Conservation (phyloP, 164 flowering plant genomes). For the Echeveria elegans region DNA sequence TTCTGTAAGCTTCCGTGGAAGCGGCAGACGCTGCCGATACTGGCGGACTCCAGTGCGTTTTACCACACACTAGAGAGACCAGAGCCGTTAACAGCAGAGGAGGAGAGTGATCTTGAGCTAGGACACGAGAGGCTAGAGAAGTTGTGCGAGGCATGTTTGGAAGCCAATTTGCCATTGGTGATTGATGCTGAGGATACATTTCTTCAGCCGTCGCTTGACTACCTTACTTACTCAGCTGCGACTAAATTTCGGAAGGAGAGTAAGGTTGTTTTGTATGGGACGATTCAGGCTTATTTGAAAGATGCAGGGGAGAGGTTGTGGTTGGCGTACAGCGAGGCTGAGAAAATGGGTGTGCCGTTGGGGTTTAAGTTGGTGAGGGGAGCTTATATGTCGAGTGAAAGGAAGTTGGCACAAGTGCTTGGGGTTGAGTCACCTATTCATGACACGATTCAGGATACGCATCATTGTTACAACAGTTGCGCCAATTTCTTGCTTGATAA, state of each 20-base stretch:
- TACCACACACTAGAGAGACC: conserved; percentile 63
- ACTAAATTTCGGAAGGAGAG: conserved; percentile 29
- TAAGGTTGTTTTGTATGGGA: conserved; percentile 50
- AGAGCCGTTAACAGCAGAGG: conserved; percentile 44
- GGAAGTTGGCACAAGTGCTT: conserved; percentile 40
- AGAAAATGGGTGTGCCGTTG: conserved; percentile 49
- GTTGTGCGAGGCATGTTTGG: conserved; percentile 38
- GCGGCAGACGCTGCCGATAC: conserved; percentile 43
- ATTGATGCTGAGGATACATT: conserved; percentile 82
- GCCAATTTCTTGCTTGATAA: conserved; percentile 57
- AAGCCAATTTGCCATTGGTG: conserved; percentile 37
- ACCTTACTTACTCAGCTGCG: conserved; percentile 55
- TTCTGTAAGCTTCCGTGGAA: conserved; percentile 78
- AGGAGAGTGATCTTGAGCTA: conserved; percentile 51
- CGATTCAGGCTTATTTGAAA: conserved; percentile 73
- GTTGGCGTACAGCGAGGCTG: conserved; percentile 40
- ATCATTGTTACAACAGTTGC: conserved; percentile 60
- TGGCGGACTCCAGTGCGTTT: conserved; percentile 54
- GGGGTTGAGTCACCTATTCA: conserved; percentile 73
- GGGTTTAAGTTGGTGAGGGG: conserved; percentile 89
- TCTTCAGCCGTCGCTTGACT: conserved; percentile 83
- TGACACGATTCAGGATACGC: conserved; percentile 54
- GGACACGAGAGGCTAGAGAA: conserved; percentile 38
- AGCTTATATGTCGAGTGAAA: conserved; percentile 74
- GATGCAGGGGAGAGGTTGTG: conserved; percentile 64